phyloP scores from a whole-genome alignment of 768 basidiomycete species.

The Mycena vitilis region DNA sequence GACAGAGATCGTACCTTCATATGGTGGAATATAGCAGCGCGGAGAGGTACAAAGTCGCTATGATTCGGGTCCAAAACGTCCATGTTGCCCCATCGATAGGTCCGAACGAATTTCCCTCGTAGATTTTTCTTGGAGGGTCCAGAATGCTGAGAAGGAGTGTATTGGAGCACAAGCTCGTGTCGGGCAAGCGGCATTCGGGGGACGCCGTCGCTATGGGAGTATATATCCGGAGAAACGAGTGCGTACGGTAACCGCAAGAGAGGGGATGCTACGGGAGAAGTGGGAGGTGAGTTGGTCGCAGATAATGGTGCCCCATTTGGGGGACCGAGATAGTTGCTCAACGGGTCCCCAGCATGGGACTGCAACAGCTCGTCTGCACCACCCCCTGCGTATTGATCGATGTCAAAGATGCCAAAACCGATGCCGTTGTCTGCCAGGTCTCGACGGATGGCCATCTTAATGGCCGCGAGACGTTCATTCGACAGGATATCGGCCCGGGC shows the following conservation, averaged over 20 bases:
- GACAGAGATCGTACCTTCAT: conserved; percentile 74
- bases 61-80: conserved; percentile 84
- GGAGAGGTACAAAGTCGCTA: conserved; percentile 83
- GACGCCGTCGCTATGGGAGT: conserved; percentile 87
- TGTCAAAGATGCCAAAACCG: conserved; percentile 91
- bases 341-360: conserved; percentile 9
- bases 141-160: conserved; percentile 68
- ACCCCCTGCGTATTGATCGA: conserved; percentile 65
- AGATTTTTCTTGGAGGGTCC: conserved; percentile 57
- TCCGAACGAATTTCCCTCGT: conserved; percentile 75
- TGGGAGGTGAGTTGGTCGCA: conserved; percentile 70
- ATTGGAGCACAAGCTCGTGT: conserved; percentile 79
- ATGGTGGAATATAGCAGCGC: conserved; percentile 86
- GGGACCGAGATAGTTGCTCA: conserved; percentile 11
- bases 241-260: conserved; percentile 83
- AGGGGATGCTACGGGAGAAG: conserved; percentile 71
- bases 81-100: conserved; percentile 86
- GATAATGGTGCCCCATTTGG: conserved; percentile 65
- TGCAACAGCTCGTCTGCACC: conserved; percentile 56
- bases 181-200: conserved; percentile 66
- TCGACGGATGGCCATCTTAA: conserved; percentile 83
- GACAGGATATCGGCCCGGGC: conserved; percentile 85
- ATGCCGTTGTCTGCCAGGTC: conserved; percentile 88
- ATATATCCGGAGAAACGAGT: conserved; percentile 84
- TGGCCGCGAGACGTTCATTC: conserved; percentile 81